Evolutionary conservation across 2,329 filamentous ascomycete species (phyloP), one percentile per base, ranked within the genome.

Genomic region (Microcyclosporella mali): DNA sequence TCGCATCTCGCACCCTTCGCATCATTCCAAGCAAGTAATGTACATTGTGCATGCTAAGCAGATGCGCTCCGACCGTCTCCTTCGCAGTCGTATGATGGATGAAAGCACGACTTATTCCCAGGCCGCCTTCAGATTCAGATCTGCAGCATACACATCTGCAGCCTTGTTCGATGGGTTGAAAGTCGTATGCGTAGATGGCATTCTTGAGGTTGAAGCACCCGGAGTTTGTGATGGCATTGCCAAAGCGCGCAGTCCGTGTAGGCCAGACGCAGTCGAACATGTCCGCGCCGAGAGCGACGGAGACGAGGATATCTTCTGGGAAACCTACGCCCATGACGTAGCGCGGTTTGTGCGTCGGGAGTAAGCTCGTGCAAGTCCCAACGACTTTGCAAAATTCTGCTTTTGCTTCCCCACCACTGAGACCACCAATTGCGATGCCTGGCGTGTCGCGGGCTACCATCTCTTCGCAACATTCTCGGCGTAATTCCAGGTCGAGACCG

Each of bases 211-310:
- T 95, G 34, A 95, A 69, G n/a, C 87, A 78, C 9, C 92, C 94
- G 32, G 72, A 58, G 43, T 79, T 77, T 2, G 90, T 95, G 45
- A 98, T 79, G 29, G 90, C 92, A 61, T 95, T 95, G 46, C 94
- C 92, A 61, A 98, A 98, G 27, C 92, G 81, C 6, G 92, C 92
- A 28, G 92, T 98, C 41, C 92, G 77, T 3, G 92, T 97, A 1
- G 92, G 94, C 92, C 92, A 98, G 6, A 98, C 92, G 61, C 94
- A 98, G 68, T 98, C 92, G 63, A 98, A 98, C 92, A 98, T 98
- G 67, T 98, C 92, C 37, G 92, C 92, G 3, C 92, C 92, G 1
- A 98, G 75, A 1, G 92, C 92, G 3, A 95, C 82, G 40, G 88
- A 94, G 30, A 98, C 89, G 2, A 98, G 79, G 43, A 98, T 73